Conservation (phyloP, 2,329 filamentous ascomycete species). For the Trichoderma sp. region DNA sequence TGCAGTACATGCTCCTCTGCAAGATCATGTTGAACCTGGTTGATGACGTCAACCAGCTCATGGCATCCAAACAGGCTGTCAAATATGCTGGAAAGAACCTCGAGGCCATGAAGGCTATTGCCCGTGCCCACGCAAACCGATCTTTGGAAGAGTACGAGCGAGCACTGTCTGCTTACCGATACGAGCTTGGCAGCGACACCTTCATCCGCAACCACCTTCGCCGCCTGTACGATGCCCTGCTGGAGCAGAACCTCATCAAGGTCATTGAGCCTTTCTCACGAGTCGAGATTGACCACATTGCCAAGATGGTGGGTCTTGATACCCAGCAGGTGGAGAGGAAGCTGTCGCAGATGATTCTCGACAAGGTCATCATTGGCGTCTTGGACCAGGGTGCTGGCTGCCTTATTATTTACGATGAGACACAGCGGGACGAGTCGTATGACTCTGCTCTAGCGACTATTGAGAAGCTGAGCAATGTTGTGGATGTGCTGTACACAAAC, state of each 20-base stretch:
- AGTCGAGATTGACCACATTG: slow-evolving; percentile 95
- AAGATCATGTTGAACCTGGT: slow-evolving; percentile 99
- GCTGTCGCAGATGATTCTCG: slow-evolving; percentile 98
- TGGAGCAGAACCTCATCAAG: slow-evolving; percentile 99
- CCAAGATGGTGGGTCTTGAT: slow-evolving; percentile 95
- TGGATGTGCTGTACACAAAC: slow-evolving; percentile 96
- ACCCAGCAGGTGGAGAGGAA: slow-evolving; percentile 97
- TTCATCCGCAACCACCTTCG: slow-evolving; percentile 98
- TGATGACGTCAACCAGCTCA: slow-evolving; percentile 92
- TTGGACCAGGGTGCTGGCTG: slow-evolving; percentile 97
- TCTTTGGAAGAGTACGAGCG: slow-evolving; percentile 97
- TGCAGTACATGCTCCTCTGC: slow-evolving; percentile 99
- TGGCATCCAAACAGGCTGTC: slow-evolving; percentile 93
- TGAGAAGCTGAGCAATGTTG: slow-evolving; percentile 94
- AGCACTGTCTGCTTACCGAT: slow-evolving; percentile 83
- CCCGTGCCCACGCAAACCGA: slow-evolving; percentile 89
- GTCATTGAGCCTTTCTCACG: slow-evolving; percentile 98
- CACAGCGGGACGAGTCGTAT: slow-evolving; percentile 87
- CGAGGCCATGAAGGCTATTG: slow-evolving; percentile 98
- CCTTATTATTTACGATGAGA: slow-evolving; percentile 95
- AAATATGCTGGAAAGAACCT: slow-evolving; percentile 95
- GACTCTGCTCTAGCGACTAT: slow-evolving; percentile 93
- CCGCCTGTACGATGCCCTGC: slow-evolving; percentile 94
- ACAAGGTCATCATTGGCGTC: slow-evolving; percentile 97
- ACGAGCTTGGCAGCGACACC: slow-evolving; percentile 88